Evolutionary conservation across 2,329 filamentous ascomycete species (phyloP).

Genomic region (Botrytis porri): DNA sequence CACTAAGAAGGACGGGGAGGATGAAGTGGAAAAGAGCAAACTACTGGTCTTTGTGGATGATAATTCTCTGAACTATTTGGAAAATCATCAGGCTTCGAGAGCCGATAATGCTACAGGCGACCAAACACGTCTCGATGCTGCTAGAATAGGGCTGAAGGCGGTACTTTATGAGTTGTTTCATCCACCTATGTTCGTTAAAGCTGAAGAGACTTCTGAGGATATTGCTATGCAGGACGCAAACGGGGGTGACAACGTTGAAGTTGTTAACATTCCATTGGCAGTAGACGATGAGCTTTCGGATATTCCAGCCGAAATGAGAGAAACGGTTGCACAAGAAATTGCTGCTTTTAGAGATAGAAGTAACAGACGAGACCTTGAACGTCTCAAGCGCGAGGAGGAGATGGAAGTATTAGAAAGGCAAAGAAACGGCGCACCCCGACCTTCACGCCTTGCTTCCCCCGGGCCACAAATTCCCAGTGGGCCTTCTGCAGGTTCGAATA

Average conservation of each 20-base stretch:
- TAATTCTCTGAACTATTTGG: constrained; percentile 78
- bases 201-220: constrained; percentile 64
- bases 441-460: constrained; percentile 70
- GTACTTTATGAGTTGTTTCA: constrained; percentile 71
- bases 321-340: constrained; percentile 91
- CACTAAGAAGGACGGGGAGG: constrained; percentile 43
- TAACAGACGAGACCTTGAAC: constrained; percentile 82
- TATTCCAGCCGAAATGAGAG: constrained; percentile 93
- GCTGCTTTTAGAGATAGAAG: constrained; percentile 91
- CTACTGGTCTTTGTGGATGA: constrained; percentile 77
- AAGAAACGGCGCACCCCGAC: constrained; percentile 63
- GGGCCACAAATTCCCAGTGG: constrained; percentile 53
- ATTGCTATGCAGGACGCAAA: constrained; percentile 63
- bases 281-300: constrained; percentile 92
- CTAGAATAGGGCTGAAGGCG: constrained; percentile 63
- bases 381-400: constrained; percentile 84
- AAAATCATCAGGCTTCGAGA: constrained; percentile 69
- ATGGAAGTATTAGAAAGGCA: constrained; percentile 81
- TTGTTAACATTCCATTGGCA: constrained; percentile 83
- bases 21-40: constrained; percentile 59
- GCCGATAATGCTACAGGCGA: constrained; percentile 59
- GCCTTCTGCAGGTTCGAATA: constrained; percentile 64
- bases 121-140: constrained; percentile 67
- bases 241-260: constrained; percentile 67
- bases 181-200: constrained; percentile 50